phyloP scores from a whole-genome alignment of 495 filamentous ascomycete species.

The Cairneyella variabilis region DNA sequence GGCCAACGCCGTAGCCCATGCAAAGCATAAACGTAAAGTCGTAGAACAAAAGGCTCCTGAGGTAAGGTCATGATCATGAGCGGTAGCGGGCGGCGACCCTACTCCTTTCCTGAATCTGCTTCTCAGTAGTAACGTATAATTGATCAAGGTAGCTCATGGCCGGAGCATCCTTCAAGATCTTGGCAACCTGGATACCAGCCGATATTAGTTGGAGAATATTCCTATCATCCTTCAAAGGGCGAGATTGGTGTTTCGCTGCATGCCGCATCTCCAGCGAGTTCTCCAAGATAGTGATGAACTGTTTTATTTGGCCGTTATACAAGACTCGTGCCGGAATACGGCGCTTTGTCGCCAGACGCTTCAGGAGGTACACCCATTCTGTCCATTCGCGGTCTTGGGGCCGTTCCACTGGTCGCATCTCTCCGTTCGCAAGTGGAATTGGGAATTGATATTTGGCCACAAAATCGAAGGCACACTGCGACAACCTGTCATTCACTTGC shows the following conservation, averaged over 20 bases:
- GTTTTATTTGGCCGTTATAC: conserved; percentile 87
- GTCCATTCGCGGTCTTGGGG: conserved; percentile 86
- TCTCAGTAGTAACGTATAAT: conserved; percentile 69
- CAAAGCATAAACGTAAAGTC: neutral
- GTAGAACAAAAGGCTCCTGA: neutral
- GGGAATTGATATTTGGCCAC: conserved; percentile 87
- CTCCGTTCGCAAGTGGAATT: conserved; percentile 68
- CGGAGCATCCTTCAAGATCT: conserved; percentile 75
- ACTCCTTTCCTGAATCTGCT: conserved; percentile 65
- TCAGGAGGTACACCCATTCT: conserved; percentile 87
- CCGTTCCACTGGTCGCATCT: conserved; percentile 74
- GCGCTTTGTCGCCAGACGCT: conserved; percentile 78
- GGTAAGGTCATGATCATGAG: conserved; percentile 2
- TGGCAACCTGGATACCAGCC: conserved; percentile 81
- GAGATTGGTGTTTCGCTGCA: conserved; percentile 74
- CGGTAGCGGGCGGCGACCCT: conserved; percentile 14
- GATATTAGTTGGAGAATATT: conserved; percentile 85
- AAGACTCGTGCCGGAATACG: conserved; percentile 78
- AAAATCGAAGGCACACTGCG: conserved; percentile 84
- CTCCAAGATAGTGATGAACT: conserved; percentile 77
- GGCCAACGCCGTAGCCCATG: neutral
- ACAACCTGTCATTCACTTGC: conserved; percentile 77
- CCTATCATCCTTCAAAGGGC: conserved; percentile 83
- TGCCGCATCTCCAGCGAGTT: conserved; percentile 85
- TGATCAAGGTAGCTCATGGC: conserved; percentile 78